Evolutionary conservation across 2,329 filamentous ascomycete genomes (phyloP).

Genomic region (Ascocoryne sarcoides): DNA sequence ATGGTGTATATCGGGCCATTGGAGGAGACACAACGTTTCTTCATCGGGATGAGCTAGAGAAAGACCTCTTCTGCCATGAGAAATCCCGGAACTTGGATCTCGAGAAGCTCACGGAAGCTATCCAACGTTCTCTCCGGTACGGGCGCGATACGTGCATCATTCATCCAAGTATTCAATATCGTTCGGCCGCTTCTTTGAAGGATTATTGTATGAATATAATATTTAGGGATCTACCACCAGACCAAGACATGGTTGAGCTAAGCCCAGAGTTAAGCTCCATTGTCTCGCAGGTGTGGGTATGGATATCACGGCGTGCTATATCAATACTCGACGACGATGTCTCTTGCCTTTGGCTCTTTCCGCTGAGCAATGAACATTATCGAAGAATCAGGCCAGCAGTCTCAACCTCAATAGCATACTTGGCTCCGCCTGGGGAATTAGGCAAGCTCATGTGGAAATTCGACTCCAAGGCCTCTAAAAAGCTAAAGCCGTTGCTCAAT

Average conservation of each 20-base stretch:
- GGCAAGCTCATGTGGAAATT: conserved; percentile 15
- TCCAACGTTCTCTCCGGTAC: conserved; percentile 1
- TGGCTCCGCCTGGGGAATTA: conserved; percentile 5
- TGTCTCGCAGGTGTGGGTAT: conserved; percentile 9
- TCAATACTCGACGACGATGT: conserved; percentile 7
- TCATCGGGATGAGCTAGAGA: conserved; percentile 14
- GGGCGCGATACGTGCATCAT: conserved; percentile 4
- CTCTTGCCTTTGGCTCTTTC: conserved; percentile 23
- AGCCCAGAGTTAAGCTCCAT: conserved; percentile 3
- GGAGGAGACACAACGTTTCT: conserved; percentile 8
- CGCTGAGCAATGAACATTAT: conserved; percentile 16
- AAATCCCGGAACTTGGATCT: conserved; percentile 12
- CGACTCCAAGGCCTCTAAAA: conserved; percentile 2
- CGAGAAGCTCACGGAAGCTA: conserved; percentile 5
- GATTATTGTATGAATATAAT: conserved; percentile 10
- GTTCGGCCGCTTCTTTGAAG: conserved; percentile 8
- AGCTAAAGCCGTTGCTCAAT: conserved; percentile 6
- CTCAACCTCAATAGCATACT: conserved; percentile 2
- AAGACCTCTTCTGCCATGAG: conserved; percentile 13
- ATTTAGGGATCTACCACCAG: conserved; percentile 6
- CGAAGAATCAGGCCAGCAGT: conserved; percentile 13
- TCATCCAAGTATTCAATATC: conserved; percentile 15
- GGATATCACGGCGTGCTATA: conserved; percentile 14
- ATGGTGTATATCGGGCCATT: conserved; percentile 15
- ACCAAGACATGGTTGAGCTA: conserved; percentile 10